Conservation (phyloP, 2,329 filamentous ascomycete species). For the Hirsutella thompsonii region DNA sequence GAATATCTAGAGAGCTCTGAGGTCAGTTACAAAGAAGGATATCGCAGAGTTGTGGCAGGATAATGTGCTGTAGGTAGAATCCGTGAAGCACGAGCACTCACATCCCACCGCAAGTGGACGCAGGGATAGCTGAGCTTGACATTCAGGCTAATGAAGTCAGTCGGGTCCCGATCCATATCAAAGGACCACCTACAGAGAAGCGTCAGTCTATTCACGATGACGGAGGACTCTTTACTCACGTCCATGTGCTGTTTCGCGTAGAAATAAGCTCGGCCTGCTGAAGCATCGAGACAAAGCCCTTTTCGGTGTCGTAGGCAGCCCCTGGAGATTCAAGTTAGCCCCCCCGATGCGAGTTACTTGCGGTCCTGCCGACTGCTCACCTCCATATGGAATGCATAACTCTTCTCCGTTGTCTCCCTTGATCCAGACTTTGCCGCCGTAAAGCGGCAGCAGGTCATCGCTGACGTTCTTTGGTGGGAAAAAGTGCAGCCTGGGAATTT, state of each 20-base stretch:
- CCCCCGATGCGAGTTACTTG: no score
- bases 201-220: background rate
- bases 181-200: conserved; percentile 18
- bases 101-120: conserved; percentile 22
- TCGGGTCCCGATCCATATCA: conserved; percentile 11
- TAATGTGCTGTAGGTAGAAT: no score
- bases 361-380: conserved; percentile 6
- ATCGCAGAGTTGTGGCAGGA: no score
- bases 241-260: background rate
- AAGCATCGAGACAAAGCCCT: conserved; percentile 25
- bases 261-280: conserved; percentile 3
- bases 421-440: conserved; percentile 30
- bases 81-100: conserved; percentile 7
- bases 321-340: no score
- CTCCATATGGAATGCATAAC: conserved; percentile 28
- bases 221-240: background rate
- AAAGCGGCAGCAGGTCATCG: conserved; percentile 25
- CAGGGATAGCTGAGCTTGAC: conserved; percentile 18
- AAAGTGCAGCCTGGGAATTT: conserved; percentile 14
- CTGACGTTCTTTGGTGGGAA: conserved; percentile 13
- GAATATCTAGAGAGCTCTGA: conserved; percentile 19
- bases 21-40: background rate
- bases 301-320: conserved; percentile 23
- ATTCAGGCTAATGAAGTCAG: conserved; percentile 18
- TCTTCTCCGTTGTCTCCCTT: conserved; percentile 25